Evolutionary conservation across 257 asterid species (phyloP), one percentile per base, ranked within the genome.

Genomic region (Solanum pinnatisectum): DNA sequence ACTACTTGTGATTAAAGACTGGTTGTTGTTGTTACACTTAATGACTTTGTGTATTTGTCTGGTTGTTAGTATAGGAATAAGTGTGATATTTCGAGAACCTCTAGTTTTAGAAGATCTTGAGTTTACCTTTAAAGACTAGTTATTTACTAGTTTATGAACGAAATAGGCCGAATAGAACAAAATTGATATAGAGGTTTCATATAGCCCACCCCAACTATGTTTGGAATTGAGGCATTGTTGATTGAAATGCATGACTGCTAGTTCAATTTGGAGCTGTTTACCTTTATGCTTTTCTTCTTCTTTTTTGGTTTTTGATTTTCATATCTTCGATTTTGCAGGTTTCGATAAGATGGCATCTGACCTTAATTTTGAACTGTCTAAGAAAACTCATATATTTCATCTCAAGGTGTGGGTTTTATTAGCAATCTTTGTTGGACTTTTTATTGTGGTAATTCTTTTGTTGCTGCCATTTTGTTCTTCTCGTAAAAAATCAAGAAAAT

Each of bases 321-420:
- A 3, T 49, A 32, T 32, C 15, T 82, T 49, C 22, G 9, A 82
- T 30, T 81, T 89, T 85, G 89, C 93, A 91, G 94, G 90, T 44
- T 36, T 84, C 86, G 3, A 33, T 60, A 82, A 86, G 86, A 95
- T 95, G 98, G 94, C 92, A 52, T 90, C 95, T n/a, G 88, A 90
- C 78, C 93, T 90, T 78, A 93, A 90, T 76, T 91, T 89, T 25
- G 94, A 92, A 73, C 89, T 94, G 68, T 93, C 96, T 10, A 94
- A 93, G 94, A 92, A 86, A 92, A 94, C 95, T 88, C 94, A 90
- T 88, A 91, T 94, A 84, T 89, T 94, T 88, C 92, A 94, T 88
- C 96, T 95, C 56, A 92, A 90, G 94, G 96, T 94, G 91, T 95
- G 98, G 98, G 93, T 93, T 74, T 39, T 94, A 52, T 90, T 94